Conservation (phyloP, 345 rosid genomes). For the Bretschneidera sinensis region DNA sequence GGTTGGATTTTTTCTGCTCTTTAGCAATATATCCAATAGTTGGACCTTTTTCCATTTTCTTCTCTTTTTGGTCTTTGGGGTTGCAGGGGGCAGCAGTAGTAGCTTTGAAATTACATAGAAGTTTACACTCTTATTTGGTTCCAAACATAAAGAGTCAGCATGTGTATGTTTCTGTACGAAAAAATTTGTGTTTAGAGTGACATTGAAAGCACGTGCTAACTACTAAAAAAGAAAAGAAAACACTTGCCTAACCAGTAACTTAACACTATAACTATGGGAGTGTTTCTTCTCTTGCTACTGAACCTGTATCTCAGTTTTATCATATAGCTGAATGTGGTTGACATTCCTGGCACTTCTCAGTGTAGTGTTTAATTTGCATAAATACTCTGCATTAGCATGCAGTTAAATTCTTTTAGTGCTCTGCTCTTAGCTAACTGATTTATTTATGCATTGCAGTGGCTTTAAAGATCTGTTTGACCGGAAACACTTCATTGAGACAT, state of each 20-base stretch:
- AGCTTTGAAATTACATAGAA: too few species aligned
- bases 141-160: too few species aligned
- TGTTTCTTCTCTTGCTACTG: neutral
- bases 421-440: conserved; percentile 10
- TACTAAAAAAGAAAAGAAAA: too few species aligned
- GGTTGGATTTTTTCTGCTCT: conserved; percentile 30
- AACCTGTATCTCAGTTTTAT: neutral
- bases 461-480: conserved; percentile 95
- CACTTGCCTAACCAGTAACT: too few species aligned
- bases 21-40: too few species aligned
- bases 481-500: conserved; percentile 73
- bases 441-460: conserved; percentile 44
- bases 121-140: too few species aligned
- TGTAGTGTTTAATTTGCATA: neutral
- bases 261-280: neutral
- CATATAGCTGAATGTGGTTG: neutral
- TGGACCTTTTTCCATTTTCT: too few species aligned
- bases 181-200: too few species aligned
- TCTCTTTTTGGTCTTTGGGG: too few species aligned
- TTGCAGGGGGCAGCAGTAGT: too few species aligned
- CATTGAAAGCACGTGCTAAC: too few species aligned
- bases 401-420: conserved; percentile 10
- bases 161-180: too few species aligned
- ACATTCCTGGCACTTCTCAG: neutral
- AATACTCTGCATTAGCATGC: neutral